Base-by-base conservation (phyloP, 148 eudicot genomes). In the Persicaria maculosa region DNA sequence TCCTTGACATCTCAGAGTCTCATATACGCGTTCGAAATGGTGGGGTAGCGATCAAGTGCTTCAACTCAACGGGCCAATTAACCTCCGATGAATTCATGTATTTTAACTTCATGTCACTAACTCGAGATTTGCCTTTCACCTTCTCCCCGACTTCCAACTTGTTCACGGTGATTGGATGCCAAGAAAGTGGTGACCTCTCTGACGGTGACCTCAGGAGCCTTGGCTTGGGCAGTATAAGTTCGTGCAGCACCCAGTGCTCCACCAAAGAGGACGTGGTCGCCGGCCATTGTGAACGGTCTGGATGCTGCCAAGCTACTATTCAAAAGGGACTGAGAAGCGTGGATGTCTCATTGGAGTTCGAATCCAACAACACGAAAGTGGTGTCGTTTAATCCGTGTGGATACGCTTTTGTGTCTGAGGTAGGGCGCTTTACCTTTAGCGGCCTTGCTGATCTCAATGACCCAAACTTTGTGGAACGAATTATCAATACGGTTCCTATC, bases 401-500 rank as follows among this genome's bases (percentile, higher is more conserved):
- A 11, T 78, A 64, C 17, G 8, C 80, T 14, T 78, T 78, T 31
- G 3, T 78, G 4, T 72, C 48, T 1, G 80, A 72, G 44, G 50
- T 9, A 8, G 80, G 64, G 0, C 2, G 44, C 4, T 78, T 72
- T 46, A 52, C 20, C 4, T 78, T 72, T 53, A 25, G 72, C 0
- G 80, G 76, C 7, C 11, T 52, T 1, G 8, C 72, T 5, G 80
- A 78, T 20, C 54, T 78, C 17, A 58, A 50, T 14, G 76, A 78
- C 25, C 72, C 80, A 0, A 64, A 19, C 9, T 78, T 78, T 12
- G 4, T 4, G 1, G 19, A 73, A 9, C n/a, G 76, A 45, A 72
- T 50, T 3, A 12, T 17, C 11, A 72, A 45, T 5, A 68, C 4
- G 16, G 84, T 78, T 9, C 82, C 80, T 0, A 6, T 76, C 7